A percentile compares a stretch with the other conserved stretches of the same genome.
phyloP scores from a whole-genome alignment of 176 grass and related monocot genomes.

The Calamus simplicifolius region DNA sequence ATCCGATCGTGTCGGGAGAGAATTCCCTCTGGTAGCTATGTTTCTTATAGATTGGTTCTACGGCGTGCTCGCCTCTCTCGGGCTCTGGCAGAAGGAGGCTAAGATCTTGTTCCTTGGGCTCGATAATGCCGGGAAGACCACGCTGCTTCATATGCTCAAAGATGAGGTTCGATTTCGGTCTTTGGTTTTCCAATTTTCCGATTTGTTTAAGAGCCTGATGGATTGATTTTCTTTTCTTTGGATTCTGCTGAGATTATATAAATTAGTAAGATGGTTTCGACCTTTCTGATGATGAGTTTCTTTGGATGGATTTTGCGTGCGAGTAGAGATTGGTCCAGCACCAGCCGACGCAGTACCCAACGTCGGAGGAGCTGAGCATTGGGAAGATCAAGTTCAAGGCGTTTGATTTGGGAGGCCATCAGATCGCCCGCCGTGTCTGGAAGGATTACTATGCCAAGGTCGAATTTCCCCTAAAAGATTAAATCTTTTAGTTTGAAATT shows the following conservation, averaged over 20 bases:
- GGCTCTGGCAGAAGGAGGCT: constrained; percentile 78
- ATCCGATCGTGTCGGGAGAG: neutral
- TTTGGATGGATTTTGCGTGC: neutral
- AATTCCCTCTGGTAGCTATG: constrained; percentile 29
- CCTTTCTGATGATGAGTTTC: neutral
- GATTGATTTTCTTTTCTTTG: neutral
- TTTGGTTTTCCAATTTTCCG: neutral
- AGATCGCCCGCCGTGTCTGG: constrained; percentile 90
- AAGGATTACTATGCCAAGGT: constrained; percentile 98
- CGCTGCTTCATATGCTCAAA: constrained; percentile 87
- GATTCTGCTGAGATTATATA: neutral
- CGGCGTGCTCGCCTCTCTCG: constrained; percentile 63
- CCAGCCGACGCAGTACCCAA: constrained; percentile 80
- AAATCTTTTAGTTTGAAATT: neutral
- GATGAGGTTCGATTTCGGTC: constrained; percentile 43
- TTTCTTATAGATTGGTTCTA: constrained; percentile 84
- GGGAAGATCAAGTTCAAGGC: constrained; percentile 93
- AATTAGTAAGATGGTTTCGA: neutral
- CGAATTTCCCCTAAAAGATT: constrained; percentile 11
- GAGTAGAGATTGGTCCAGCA: constrained; percentile 80
- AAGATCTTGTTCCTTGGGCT: constrained; percentile 88
- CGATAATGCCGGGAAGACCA: constrained; percentile 81
- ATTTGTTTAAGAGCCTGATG: neutral
- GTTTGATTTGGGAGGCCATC: constrained; percentile 89
- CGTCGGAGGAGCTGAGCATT: constrained; percentile 76